Evolutionary conservation across 176 grass and related monocot species (phyloP).

Genomic region (Alopecurus myosuroides): DNA sequence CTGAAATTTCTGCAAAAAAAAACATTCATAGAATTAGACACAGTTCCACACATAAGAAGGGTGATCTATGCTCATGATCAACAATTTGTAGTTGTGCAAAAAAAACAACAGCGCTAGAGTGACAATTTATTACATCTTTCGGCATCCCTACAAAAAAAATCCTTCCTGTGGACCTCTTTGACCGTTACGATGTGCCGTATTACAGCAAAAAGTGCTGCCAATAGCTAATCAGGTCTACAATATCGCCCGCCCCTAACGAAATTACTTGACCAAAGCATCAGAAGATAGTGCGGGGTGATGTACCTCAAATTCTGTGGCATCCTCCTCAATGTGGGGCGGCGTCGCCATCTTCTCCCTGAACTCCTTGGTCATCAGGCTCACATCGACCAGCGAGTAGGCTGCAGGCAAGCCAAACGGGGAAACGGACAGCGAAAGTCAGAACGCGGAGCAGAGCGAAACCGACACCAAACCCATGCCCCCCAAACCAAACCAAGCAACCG

Average conservation of each 20-base stretch:
- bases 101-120: no score
- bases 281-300: neutral
- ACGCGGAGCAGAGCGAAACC: neutral
- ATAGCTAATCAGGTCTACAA: neutral
- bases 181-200: neutral
- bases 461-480: neutral
- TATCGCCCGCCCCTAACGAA: neutral
- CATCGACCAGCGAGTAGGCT: conserved; percentile 64
- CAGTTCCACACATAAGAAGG: neutral
- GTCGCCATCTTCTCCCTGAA: conserved; percentile 38
- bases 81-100: neutral
- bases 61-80: neutral
- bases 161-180: neutral
- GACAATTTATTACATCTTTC: neutral
- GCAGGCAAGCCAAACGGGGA: neutral
- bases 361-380: conserved; percentile 50
- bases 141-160: neutral
- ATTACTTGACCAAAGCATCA: neutral
- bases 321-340: conserved; percentile 4
- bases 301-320: conserved; percentile 53
- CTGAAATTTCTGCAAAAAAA: conserved; percentile 38
- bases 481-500: neutral
- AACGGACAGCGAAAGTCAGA: conserved; percentile 10
- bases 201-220: neutral
- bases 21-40: neutral